phyloP scores from a whole-genome alignment of 2,329 filamentous ascomycete genomes.

The Plenodomus lindquistii region DNA sequence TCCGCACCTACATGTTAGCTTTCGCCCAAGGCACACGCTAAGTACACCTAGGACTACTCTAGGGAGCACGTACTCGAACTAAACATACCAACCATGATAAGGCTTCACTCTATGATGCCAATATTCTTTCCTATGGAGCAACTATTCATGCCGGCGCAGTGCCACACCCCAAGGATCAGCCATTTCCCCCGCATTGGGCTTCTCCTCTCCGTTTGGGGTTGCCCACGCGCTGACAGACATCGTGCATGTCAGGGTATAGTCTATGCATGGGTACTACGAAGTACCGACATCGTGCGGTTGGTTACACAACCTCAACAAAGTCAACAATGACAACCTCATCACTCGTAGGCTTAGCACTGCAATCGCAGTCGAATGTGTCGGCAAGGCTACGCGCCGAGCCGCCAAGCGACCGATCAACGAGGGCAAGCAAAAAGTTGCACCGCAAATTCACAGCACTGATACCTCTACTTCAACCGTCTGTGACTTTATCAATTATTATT shows the following conservation, averaged over 20 bases:
- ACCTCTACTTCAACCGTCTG: no score
- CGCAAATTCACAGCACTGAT: no score
- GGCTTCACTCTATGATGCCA: conserved; percentile 2
- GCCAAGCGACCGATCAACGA: background rate
- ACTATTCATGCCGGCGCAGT: background rate
- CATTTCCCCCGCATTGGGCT: background rate
- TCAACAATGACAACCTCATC: conserved; percentile 3
- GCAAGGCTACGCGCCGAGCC: background rate
- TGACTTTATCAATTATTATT: no score
- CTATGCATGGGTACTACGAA: background rate
- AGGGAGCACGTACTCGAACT: background rate
- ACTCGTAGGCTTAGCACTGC: conserved; percentile 1
- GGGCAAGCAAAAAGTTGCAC: no score
- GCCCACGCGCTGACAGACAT: background rate
- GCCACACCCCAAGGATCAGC: background rate
- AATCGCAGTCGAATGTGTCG: background rate
- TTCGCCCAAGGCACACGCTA: conserved; percentile 1
- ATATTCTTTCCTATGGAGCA: background rate
- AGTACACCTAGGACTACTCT: background rate
- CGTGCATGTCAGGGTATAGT: background rate
- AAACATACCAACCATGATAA: background rate
- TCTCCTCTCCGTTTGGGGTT: background rate
- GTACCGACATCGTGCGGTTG: conserved; percentile 1
- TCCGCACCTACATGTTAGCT: conserved; percentile 1
- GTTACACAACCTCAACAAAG: conserved; percentile 10